phyloP scores from a whole-genome alignment of 108 stramenopile species.

The Nitzschia sp. region DNA sequence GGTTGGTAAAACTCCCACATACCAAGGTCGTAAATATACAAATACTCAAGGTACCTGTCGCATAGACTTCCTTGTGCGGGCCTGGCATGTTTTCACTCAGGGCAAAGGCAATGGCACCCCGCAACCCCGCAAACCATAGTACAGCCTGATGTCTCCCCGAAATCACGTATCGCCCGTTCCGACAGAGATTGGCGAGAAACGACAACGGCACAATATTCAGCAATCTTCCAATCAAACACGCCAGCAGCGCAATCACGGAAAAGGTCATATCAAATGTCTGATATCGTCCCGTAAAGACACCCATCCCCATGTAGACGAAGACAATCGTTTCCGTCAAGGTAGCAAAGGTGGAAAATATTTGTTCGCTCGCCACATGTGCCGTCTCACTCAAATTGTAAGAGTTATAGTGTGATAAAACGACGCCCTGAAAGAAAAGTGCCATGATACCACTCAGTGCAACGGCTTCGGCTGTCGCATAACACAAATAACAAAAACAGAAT shows the following conservation, averaged over 20 bases:
- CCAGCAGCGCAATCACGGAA: constrained; percentile 72
- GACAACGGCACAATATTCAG: constrained; percentile 92
- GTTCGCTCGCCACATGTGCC: constrained; percentile 86
- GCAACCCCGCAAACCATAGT: constrained; percentile 95
- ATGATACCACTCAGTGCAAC: constrained; percentile 91
- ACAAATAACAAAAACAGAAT: constrained; percentile 93
- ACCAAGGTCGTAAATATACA: constrained; percentile 96
- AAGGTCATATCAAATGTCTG: constrained; percentile 74
- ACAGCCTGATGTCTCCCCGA: constrained; percentile 82
- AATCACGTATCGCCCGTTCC: constrained; percentile 35
- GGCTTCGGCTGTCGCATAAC: constrained; percentile 92
- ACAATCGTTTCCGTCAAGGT: constrained; percentile 92
- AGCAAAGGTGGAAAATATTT: constrained; percentile 93
- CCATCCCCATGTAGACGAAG: constrained; percentile 98
- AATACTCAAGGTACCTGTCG: constrained; percentile 90
- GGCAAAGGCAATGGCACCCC: constrained; percentile 96
- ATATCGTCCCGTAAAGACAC: constrained; percentile 90
- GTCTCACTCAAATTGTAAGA: constrained; percentile 88
- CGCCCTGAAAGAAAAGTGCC: constrained; percentile 95
- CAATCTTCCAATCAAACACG: constrained; percentile 84
- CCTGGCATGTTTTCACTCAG: constrained; percentile 93
- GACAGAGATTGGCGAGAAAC: constrained; percentile 83
- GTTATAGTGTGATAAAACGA: constrained; percentile 94
- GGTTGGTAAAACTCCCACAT: constrained; percentile 94
- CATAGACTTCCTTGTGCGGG: constrained; percentile 81